Conservation (phyloP, 352 stramenopile genomes). For the Globisporangium lucens region DNA sequence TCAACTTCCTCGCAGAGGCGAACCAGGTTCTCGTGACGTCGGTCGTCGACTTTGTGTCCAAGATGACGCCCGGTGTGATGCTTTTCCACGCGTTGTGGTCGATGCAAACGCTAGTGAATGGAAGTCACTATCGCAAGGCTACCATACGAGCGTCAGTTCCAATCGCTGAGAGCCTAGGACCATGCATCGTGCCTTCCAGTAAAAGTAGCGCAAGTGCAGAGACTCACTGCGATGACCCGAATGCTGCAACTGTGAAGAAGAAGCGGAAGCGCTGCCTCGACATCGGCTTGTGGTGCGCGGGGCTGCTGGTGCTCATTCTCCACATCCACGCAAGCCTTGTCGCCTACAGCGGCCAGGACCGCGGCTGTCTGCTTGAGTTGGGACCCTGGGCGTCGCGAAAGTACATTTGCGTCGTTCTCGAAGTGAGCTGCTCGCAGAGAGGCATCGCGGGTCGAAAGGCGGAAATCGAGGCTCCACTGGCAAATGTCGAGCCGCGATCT, state of each 20-base stretch:
- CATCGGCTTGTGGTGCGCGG: background rate
- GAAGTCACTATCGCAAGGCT: too few relatives aligned
- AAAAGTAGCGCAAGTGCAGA: too few relatives aligned
- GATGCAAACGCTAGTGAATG: background rate
- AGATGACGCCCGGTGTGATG: background rate
- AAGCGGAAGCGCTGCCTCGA: slow-evolving; percentile 1
- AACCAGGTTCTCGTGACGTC: background rate
- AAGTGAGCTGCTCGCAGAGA: slow-evolving; percentile 13
- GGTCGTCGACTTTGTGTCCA: background rate
- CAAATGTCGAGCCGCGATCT: background rate
- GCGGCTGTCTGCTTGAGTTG: slow-evolving; percentile 8
- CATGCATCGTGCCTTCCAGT: too few relatives aligned
- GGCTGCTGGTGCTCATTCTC: slow-evolving; percentile 8
- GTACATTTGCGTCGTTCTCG: slow-evolving; percentile 9
- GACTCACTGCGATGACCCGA: too few relatives aligned
- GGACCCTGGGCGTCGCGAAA: slow-evolving; percentile 3
- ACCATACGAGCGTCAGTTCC: too few relatives aligned
- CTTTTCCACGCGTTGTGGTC: background rate
- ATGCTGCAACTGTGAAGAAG: background rate
- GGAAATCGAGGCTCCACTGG: slow-evolving; percentile 1
- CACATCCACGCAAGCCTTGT: background rate
- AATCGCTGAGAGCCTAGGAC: too few relatives aligned
- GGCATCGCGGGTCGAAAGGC: background rate
- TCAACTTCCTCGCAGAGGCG: background rate
- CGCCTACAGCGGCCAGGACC: background rate